Evolutionary conservation across 345 rosid species (phyloP).

Genomic region (Cardiospermum halicacabum): DNA sequence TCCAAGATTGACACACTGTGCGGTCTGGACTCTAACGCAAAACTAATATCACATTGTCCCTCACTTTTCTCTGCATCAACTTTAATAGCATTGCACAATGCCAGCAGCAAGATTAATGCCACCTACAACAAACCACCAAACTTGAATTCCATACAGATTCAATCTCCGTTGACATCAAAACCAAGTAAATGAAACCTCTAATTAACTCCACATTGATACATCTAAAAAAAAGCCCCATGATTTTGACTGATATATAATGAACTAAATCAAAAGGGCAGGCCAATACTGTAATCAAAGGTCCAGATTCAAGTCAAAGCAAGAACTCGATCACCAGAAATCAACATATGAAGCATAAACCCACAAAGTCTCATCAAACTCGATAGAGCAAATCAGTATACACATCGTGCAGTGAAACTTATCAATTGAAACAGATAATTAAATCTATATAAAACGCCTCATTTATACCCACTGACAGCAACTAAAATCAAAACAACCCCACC

Average conservation of each 20-base stretch:
- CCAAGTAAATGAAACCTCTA: background rate
- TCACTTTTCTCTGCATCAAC: conserved; percentile 32
- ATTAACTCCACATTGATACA: background rate
- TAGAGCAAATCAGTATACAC: conserved; percentile 1
- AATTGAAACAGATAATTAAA: conserved; percentile 6
- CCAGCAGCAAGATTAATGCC: conserved; percentile 83
- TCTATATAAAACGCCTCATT: conserved; percentile 7
- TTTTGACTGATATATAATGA: no score
- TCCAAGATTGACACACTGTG: conserved; percentile 86
- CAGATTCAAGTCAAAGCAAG: conserved; percentile 21
- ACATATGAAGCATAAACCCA: background rate
- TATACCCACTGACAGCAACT: conserved; percentile 1
- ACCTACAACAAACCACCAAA: conserved; percentile 33
- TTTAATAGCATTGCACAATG: conserved; percentile 46
- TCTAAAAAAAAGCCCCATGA: background rate
- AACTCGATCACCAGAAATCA: conserved; percentile 1
- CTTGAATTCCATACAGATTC: conserved; percentile 3
- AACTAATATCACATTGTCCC: conserved; percentile 41
- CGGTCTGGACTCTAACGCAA: conserved; percentile 63
- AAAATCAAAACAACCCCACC: conserved; percentile 6
- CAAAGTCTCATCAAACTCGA: background rate
- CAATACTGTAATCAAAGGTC: conserved; percentile 13
- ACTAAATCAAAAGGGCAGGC: background rate
- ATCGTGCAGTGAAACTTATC: background rate
- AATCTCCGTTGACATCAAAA: background rate